Evolutionary conservation across 176 grass and related monocot species (phyloP), one percentile per base, ranked within the genome.

Genomic region (maize (Zea mays)): DNA sequence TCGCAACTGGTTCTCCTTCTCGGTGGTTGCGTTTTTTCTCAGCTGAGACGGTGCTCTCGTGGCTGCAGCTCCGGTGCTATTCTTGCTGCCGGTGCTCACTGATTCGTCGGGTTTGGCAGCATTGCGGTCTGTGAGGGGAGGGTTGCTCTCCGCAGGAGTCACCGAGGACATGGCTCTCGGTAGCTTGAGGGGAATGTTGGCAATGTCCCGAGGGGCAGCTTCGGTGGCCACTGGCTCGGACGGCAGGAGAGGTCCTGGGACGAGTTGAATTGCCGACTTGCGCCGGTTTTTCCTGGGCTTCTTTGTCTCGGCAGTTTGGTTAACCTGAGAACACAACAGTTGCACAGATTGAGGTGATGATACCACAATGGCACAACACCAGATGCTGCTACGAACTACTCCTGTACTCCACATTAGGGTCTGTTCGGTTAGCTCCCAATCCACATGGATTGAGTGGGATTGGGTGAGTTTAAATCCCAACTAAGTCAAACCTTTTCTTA

Each of bases 1-100:
- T 67, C 14, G 62, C 76, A 81, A 59, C 38, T 88, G 85, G 72
- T 97, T 97, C 77, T 97, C 93, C 76, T 97, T 97, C 86, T 96
- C 93, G 21, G 72, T 83, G 46, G 56, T 56, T 1, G 79, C 47
- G n/a, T 82, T 52, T 63, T 86, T 97, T 68, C 84, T 82, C 36
- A 48, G n/a, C 63, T 75, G 75, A 40, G 79, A 44, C 3, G 80
- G 90, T 15, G 85, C 86, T 51, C 85, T 86, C 39, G 68, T 37
- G 52, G 85, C 72, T 81, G 83, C 58, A 6, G 64, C 48, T 11
- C 82, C 34, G 3, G 58, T 60, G 79, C 69, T 86, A 14, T 90
- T 90, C 72, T 99, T 93, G 63, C 39, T 81, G 63, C 44, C 52
- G 12, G 37, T 83, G 36, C 71, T 86, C 27, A 39, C 16, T 0